These are phyloP conservation scores for Saturnispora gosingensis DNA, from an alignment of 805 yeast species.

Conservation along the genomic window DNA sequence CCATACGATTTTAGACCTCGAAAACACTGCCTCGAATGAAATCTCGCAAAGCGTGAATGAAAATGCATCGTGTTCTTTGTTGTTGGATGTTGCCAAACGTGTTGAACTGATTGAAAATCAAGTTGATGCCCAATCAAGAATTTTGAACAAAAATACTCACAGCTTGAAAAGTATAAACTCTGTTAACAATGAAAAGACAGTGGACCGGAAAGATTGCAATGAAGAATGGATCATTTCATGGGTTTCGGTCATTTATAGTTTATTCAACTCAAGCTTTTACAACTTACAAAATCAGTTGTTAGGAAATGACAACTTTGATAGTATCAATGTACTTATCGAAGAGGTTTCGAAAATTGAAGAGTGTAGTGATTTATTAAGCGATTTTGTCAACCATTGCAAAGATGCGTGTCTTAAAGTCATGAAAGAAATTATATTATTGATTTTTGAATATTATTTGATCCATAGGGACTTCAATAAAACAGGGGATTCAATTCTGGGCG, in stretches of 20 bases:
- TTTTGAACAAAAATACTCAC: slow-evolving; percentile 8
- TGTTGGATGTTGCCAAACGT: slow-evolving; percentile 16
- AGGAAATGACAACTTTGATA: slow-evolving; percentile 19
- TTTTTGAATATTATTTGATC: slow-evolving; percentile 23
- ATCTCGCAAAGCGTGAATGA: neutral
- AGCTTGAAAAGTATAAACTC: slow-evolving; percentile 8
- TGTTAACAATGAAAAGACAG: slow-evolving; percentile 10
- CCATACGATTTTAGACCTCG: neutral
- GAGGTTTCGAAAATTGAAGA: slow-evolving; percentile 15
- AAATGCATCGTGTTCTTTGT: slow-evolving; percentile 14
- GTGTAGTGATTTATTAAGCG: slow-evolving; percentile 17
- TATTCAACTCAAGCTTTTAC: slow-evolving; percentile 20
- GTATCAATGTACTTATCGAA: slow-evolving; percentile 17
- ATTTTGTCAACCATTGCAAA: slow-evolving; percentile 19
- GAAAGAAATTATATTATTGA: slow-evolving; percentile 19
- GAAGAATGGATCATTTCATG: slow-evolving; percentile 22
- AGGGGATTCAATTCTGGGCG: slow-evolving; percentile 13
- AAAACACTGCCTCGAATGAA: neutral
- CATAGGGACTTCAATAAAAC: slow-evolving; percentile 12
- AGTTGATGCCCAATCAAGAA: slow-evolving; percentile 1
- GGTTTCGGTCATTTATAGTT: slow-evolving; percentile 23
- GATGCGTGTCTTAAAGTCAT: slow-evolving; percentile 18
- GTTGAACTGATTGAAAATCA: slow-evolving; percentile 9
- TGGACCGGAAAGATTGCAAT: slow-evolving; percentile 9
- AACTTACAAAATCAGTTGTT: slow-evolving; percentile 20